A percentile compares a stretch with the other conserved stretches of the same genome.
Evolutionary conservation across 345 rosid species (phyloP).

Genomic region (Moricandia arvensis): DNA sequence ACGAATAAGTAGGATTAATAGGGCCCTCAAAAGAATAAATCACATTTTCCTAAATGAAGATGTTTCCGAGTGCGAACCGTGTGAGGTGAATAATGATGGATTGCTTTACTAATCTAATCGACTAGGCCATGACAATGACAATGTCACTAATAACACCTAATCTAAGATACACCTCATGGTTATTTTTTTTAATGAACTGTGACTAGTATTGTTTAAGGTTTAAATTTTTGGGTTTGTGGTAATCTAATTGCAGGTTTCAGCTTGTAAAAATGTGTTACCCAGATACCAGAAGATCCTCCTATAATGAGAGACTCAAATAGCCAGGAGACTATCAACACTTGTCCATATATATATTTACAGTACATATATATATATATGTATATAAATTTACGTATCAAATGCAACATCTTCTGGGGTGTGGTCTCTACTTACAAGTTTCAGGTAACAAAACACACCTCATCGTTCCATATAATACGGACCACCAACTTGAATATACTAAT

Average conservation of each 20-base stretch:
- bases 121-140: slow-evolving; percentile 18
- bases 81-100: slow-evolving; percentile 19
- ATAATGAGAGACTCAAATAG: slow-evolving; percentile 58
- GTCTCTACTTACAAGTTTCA: slow-evolving; percentile 12
- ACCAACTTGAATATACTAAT: slow-evolving; percentile 16
- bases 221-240: not conserved
- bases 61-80: slow-evolving; percentile 41
- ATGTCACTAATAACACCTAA: slow-evolving; percentile 24
- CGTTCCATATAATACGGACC: not conserved
- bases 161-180: slow-evolving; percentile 17
- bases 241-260: slow-evolving; percentile 64
- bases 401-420: slow-evolving; percentile 11
- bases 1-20: slow-evolving; percentile 10
- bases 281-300: slow-evolving; percentile 65
- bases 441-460: slow-evolving; percentile 31
- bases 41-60: slow-evolving; percentile 8
- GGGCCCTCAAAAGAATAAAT: slow-evolving; percentile 23
- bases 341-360: slow-evolving; percentile 26
- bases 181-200: not conserved
- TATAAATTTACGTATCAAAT: slow-evolving; percentile 17
- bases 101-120: slow-evolving; percentile 20
- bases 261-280: slow-evolving; percentile 75
- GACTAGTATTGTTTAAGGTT: not conserved
- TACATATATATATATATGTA: slow-evolving; percentile 17
- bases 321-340: slow-evolving; percentile 16